Evolutionary conservation across 768 basidiomycete genomes (phyloP).

Genomic region (Trametopsis cervina): DNA sequence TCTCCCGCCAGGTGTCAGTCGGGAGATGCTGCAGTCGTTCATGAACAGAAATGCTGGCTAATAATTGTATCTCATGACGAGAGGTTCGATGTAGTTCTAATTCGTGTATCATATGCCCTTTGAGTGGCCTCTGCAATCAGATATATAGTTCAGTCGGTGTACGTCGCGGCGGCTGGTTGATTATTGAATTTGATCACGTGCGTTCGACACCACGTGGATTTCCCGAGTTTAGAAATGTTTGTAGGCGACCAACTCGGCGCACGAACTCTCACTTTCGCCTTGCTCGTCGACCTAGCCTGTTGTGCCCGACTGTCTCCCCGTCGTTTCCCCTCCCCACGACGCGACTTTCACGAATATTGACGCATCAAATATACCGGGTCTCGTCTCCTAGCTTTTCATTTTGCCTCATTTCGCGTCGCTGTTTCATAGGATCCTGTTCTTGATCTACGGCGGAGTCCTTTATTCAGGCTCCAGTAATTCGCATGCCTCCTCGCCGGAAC

Average conservation of each 20-base stretch:
- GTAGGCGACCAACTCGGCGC: conserved; percentile 3
- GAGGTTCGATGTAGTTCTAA: background rate
- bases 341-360: background rate
- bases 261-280: conserved; percentile 8
- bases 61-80: background rate
- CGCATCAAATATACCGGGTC: background rate
- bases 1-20: conserved; percentile 24
- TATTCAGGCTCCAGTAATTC: conserved; percentile 22
- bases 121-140: too few relatives aligned
- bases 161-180: too few relatives aligned
- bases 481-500: conserved; percentile 28
- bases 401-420: background rate
- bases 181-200: conserved; percentile 1
- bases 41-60: conserved; percentile 24
- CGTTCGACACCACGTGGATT: conserved; percentile 2
- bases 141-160: too few relatives aligned
- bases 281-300: conserved; percentile 11
- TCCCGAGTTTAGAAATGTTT: conserved; percentile 3
- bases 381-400: background rate
- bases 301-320: background rate
- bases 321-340: background rate
- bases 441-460: conserved; percentile 22
- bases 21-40: conserved; percentile 40
- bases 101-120: too few relatives aligned
- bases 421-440: conserved; percentile 9